These are phyloP conservation scores for Fomes fomentarius DNA, from an alignment of 1,284 basidiomycete species.

Conservation along the genomic window DNA sequence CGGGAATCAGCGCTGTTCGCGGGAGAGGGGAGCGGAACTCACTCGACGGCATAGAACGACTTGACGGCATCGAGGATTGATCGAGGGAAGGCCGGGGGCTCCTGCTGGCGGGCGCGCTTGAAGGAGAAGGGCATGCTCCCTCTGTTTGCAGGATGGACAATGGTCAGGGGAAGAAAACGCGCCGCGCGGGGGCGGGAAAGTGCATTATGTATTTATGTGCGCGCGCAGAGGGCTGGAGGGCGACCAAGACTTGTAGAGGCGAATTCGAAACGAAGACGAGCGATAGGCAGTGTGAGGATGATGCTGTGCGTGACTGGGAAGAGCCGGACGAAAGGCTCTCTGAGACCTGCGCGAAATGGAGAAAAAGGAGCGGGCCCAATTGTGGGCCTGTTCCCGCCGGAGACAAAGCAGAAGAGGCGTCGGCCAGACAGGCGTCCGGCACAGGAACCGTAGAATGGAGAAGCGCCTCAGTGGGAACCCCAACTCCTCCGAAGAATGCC, in stretches of 20 bases:
- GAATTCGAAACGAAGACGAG: conserved; percentile 20
- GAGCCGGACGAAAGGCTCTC: neutral
- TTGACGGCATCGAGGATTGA: conserved; percentile 26
- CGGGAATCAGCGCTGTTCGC: neutral
- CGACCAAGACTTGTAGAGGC: conserved; percentile 11
- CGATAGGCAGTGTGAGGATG: conserved; percentile 24
- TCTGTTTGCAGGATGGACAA: conserved; percentile 10
- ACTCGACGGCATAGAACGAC: conserved; percentile 24
- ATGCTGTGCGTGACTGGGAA: conserved; percentile 24
- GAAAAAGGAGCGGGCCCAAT: conserved; percentile 23
- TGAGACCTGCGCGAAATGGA: conserved; percentile 15
- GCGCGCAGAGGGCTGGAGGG: conserved; percentile 18
- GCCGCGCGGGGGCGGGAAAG: conserved; percentile 20
- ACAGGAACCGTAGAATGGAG: conserved; percentile 28
- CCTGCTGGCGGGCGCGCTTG: conserved; percentile 26
- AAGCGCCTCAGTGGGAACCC: conserved; percentile 23
- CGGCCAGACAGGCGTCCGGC: conserved; percentile 18
- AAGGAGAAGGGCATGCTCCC: conserved; percentile 27
- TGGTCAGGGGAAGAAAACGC: conserved; percentile 18
- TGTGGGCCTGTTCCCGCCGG: conserved; percentile 23
- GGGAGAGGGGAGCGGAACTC: conserved; percentile 7
- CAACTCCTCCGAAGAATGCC: conserved; percentile 20
- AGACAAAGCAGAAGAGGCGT: conserved; percentile 23
- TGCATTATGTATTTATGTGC: conserved; percentile 24
- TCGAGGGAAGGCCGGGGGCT: conserved; percentile 24